A percentile compares a stretch with the other conserved stretches of the same genome.
These are phyloP conservation scores for Poa annua DNA, from an alignment of 176 grass and related monocot genomes.

Conservation along the genomic window DNA sequence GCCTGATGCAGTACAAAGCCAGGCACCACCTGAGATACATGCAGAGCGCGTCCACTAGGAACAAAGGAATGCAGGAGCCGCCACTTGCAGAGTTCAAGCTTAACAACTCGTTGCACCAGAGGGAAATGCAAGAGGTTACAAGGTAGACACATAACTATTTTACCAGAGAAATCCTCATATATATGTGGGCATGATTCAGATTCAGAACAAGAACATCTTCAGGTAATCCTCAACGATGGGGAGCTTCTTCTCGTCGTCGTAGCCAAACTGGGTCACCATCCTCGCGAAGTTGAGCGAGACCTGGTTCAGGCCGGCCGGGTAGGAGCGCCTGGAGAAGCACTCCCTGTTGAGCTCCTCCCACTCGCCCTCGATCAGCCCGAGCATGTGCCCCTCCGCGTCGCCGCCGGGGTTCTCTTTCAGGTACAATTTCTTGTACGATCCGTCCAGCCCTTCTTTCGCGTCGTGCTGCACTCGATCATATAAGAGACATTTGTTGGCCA, in stretches of 20 bases:
- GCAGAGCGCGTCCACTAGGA: slow-evolving; percentile 3
- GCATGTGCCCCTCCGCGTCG: slow-evolving; percentile 47
- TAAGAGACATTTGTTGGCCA: background rate
- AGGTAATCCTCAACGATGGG: slow-evolving; percentile 56
- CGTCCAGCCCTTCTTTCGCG: slow-evolving; percentile 63
- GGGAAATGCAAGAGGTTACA: slow-evolving; percentile 50
- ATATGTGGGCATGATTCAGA: background rate
- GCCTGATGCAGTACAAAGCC: slow-evolving; percentile 55
- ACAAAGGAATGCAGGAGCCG: slow-evolving; percentile 43
- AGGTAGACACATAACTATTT: slow-evolving; percentile 15
- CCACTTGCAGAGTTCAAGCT: slow-evolving; percentile 52
- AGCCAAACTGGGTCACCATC: slow-evolving; percentile 58
- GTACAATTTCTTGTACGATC: slow-evolving; percentile 62
- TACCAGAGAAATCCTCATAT: background rate
- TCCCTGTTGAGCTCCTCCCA: slow-evolving; percentile 81
- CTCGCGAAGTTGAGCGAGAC: slow-evolving; percentile 44
- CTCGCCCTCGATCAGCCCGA: slow-evolving; percentile 42
- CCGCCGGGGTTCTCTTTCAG: slow-evolving; percentile 56
- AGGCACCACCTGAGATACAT: slow-evolving; percentile 54
- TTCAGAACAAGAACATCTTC: slow-evolving; percentile 36
- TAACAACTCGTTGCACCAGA: slow-evolving; percentile 56
- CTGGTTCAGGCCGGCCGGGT: slow-evolving; percentile 12
- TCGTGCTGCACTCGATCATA: slow-evolving; percentile 54
- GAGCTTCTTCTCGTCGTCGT: slow-evolving; percentile 42
- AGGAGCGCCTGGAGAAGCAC: slow-evolving; percentile 38